Percentiles rank a stretch among this genome's conserved stretches.
Conservation (phyloP, 2,329 filamentous ascomycete species). For the Sporothrix curviconia region DNA sequence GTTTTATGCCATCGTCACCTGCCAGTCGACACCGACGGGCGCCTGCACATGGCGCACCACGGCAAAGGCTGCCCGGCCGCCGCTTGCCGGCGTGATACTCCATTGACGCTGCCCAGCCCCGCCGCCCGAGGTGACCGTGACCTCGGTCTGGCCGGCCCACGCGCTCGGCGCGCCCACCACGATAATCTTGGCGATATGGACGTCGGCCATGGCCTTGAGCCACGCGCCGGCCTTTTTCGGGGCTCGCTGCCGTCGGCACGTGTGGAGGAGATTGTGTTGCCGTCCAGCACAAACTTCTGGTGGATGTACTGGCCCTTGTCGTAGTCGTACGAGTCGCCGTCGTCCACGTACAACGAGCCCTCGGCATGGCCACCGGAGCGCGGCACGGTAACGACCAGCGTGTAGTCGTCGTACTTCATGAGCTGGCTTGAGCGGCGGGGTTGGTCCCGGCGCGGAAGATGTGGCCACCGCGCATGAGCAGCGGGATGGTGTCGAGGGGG, state of each 20-base stretch:
- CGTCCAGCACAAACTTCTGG: constrained; percentile 64
- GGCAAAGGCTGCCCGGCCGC: constrained; percentile 45
- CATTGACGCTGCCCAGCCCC: constrained; percentile 52
- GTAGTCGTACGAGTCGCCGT: constrained; percentile 88
- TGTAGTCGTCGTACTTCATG: constrained; percentile 95
- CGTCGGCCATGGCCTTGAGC: constrained; percentile 69
- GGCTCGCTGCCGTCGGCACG: constrained; percentile 48
- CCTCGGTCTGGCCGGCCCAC: constrained; percentile 61
- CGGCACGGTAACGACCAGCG: constrained; percentile 69
- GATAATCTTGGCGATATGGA: constrained; percentile 77
- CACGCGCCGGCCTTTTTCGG: constrained; percentile 66
- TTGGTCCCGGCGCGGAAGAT: constrained; percentile 85
- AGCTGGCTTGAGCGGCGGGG: constrained; percentile 78
- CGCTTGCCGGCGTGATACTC: constrained; percentile 49
- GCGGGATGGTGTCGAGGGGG: constrained; percentile 79
- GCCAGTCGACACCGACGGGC: constrained; percentile 50
- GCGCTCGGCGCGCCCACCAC: constrained; percentile 68
- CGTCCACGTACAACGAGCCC: constrained; percentile 83
- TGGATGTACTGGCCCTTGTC: constrained; percentile 82
- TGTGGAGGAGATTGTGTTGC: constrained; percentile 56
- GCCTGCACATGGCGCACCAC: constrained; percentile 46
- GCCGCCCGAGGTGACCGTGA: constrained; percentile 48
- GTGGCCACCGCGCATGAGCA: constrained; percentile 89
- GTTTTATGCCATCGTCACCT: constrained; percentile 30
- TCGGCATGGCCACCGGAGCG: constrained; percentile 58